These are phyloP conservation scores for Cicer judaicum DNA, from an alignment of 306 rosid genomes.

Conservation along the genomic window DNA sequence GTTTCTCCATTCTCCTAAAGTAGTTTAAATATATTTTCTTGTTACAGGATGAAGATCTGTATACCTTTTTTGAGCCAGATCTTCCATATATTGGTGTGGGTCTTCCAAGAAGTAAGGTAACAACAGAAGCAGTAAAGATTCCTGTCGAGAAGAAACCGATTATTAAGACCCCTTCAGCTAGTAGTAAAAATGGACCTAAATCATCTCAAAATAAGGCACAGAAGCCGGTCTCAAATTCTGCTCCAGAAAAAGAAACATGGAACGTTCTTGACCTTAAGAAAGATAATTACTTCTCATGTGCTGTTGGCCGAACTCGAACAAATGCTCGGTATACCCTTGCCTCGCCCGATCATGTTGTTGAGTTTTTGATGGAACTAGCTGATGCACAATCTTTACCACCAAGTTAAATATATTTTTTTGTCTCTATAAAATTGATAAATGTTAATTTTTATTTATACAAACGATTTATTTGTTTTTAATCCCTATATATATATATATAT, in stretches of 20 bases:
- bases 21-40: conserved; percentile 10
- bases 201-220: conserved; percentile 60
- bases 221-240: conserved; percentile 45
- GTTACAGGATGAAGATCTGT: conserved; percentile 93
- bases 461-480: neutral
- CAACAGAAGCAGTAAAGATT: conserved; percentile 57
- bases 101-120: conserved; percentile 57
- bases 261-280: conserved; percentile 89
- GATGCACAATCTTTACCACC: neutral
- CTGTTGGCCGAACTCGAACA: conserved; percentile 79
- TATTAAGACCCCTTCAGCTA: conserved; percentile 49
- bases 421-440: neutral
- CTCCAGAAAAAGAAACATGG: conserved; percentile 81
- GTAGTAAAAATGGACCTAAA: conserved; percentile 56
- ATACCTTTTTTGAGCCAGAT: conserved; percentile 90
- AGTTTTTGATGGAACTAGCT: conserved; percentile 60
- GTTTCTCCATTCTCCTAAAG: too few species aligned
- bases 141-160: conserved; percentile 63
- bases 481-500: neutral
- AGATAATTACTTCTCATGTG: conserved; percentile 93
- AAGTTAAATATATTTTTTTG: neutral
- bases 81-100: conserved; percentile 59
- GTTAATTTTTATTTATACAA: neutral
- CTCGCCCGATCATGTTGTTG: conserved; percentile 73
- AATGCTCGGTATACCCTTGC: conserved; percentile 77